A percentile compares a stretch with the other conserved stretches of the same genome.
Evolutionary conservation across 768 basidiomycete genomes (phyloP).

Genomic region (Termitomyces sp.): DNA sequence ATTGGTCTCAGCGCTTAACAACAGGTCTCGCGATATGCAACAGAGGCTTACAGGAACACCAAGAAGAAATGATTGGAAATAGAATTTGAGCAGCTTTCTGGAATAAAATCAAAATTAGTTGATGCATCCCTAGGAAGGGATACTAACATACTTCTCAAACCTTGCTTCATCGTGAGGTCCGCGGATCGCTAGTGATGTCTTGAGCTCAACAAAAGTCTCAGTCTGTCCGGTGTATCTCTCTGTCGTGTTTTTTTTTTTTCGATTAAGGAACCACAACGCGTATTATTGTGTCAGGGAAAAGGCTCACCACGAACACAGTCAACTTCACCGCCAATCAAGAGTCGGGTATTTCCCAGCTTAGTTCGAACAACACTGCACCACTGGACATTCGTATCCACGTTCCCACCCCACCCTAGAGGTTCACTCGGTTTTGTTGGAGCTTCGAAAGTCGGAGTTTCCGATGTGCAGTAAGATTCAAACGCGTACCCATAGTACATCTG

Average conservation of each 20-base stretch:
- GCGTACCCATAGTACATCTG: constrained; percentile 83
- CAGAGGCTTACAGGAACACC: constrained; percentile 71
- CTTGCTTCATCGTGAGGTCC: constrained; percentile 56
- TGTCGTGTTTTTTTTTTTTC: constrained; percentile 20
- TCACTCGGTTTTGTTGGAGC: constrained; percentile 20
- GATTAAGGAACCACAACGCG: neutral
- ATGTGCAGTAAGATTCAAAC: constrained; percentile 86
- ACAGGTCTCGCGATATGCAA: neutral
- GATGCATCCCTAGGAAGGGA: neutral
- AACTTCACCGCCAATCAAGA: constrained; percentile 86
- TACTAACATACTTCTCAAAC: constrained; percentile 66
- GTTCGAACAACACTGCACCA: constrained; percentile 91
- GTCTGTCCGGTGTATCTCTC: constrained; percentile 57
- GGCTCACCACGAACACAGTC: constrained; percentile 76
- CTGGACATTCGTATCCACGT: constrained; percentile 84
- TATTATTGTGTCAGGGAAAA: neutral
- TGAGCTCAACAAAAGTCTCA: constrained; percentile 76
- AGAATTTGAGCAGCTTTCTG: constrained; percentile 89
- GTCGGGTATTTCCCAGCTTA: constrained; percentile 63
- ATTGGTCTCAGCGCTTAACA: neutral
- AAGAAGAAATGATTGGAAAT: constrained; percentile 86
- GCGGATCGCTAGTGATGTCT: constrained; percentile 74
- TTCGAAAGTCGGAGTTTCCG: constrained; percentile 28
- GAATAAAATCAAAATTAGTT: constrained; percentile 8
- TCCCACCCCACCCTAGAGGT: constrained; percentile 65